These are phyloP conservation scores for Malus sieversii DNA, from an alignment of 306 rosid species.

Conservation along the genomic window DNA sequence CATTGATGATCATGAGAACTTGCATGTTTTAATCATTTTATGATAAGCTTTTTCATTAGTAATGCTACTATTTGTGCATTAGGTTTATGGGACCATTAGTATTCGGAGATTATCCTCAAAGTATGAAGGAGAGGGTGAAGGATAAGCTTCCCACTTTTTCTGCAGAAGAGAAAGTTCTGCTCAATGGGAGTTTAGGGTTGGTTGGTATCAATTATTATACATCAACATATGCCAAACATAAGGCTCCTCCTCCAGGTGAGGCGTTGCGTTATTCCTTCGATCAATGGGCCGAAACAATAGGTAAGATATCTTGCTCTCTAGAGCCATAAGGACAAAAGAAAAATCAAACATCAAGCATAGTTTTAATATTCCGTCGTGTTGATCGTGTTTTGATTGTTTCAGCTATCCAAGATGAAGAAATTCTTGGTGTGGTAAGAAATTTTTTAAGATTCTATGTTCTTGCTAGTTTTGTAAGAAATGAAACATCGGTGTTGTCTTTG, in stretches of 20 bases:
- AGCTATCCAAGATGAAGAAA: background rate
- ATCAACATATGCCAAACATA: constrained; percentile 13
- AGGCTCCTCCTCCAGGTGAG: background rate
- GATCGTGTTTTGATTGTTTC: background rate
- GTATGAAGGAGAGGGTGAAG: constrained; percentile 13
- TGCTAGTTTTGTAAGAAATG: background rate
- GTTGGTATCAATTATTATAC: constrained; percentile 29
- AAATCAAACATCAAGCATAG: background rate
- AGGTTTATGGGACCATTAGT: constrained; percentile 23
- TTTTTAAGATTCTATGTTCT: background rate
- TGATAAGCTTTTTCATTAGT: background rate
- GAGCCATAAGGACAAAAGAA: background rate
- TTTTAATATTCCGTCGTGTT: background rate
- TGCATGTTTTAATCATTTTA: too few species aligned
- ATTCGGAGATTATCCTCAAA: constrained; percentile 21
- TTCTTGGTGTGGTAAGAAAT: background rate
- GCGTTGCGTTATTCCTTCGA: background rate
- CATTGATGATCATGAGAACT: background rate
- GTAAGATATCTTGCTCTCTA: background rate
- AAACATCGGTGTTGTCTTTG: too few species aligned
- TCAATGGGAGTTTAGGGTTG: constrained; percentile 24
- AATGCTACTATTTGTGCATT: background rate
- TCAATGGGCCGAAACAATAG: background rate
- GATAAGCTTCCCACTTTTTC: constrained; percentile 28
- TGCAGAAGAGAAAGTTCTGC: background rate